These are phyloP conservation scores for Amylostereum chailletii DNA, from an alignment of 1,284 basidiomycete genomes.

Conservation along the genomic window DNA sequence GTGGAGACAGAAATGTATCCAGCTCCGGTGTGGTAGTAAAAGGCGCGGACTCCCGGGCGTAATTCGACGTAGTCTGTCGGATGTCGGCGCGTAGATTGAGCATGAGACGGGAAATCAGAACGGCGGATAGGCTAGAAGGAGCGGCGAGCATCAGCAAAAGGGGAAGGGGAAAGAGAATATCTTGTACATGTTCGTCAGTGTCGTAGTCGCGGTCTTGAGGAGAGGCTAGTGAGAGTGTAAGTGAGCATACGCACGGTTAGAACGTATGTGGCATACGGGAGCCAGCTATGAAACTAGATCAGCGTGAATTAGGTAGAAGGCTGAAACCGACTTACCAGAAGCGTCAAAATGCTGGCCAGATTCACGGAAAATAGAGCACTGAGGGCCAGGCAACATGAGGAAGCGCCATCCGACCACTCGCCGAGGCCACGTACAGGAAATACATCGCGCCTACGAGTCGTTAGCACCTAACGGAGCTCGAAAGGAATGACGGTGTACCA, in stretches of 20 bases:
- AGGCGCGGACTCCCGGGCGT: background rate
- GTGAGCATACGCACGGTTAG: background rate
- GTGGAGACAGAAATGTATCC: background rate
- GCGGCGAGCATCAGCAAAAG: background rate
- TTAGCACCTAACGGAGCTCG: too few species aligned
- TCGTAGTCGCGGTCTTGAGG: background rate
- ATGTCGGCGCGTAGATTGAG: slow-evolving; percentile 2
- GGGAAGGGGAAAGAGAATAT: background rate
- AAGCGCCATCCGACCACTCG: background rate
- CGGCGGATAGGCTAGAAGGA: slow-evolving; percentile 1
- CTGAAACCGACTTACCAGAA: background rate
- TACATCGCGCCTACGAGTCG: too few species aligned
- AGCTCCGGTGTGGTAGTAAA: background rate
- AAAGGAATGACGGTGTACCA: background rate
- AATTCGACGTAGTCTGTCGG: background rate
- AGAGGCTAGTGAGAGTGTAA: background rate
- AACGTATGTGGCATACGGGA: too few species aligned
- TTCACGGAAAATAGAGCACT: background rate
- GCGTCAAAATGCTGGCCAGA: background rate
- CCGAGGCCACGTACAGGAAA: too few species aligned
- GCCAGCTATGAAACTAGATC: background rate
- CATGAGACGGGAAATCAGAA: slow-evolving; percentile 7
- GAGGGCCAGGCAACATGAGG: background rate
- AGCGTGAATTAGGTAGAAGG: background rate
- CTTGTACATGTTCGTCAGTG: background rate